phyloP scores from a whole-genome alignment of 2,329 filamentous ascomycete species.

The Claviceps sp. region DNA sequence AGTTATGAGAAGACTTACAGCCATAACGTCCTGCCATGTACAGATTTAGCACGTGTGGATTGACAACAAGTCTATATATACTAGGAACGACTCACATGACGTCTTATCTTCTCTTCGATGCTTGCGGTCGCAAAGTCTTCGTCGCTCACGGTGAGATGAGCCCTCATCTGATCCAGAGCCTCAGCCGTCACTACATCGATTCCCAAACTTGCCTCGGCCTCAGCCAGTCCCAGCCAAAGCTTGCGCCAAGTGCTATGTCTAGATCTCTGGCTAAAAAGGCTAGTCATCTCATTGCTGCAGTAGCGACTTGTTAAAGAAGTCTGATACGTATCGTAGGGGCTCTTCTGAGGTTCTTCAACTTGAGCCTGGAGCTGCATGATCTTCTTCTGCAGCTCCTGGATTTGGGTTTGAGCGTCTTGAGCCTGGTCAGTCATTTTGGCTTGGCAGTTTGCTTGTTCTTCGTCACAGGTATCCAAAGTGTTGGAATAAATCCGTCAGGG shows the following conservation, averaged over 20 bases:
- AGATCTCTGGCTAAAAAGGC: slow-evolving; percentile 65
- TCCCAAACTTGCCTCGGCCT: slow-evolving; percentile 69
- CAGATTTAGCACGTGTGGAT: slow-evolving; percentile 5
- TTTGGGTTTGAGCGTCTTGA: slow-evolving; percentile 4
- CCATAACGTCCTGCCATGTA: slow-evolving; percentile 38
- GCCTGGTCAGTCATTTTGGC: slow-evolving; percentile 1
- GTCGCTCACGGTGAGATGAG: slow-evolving; percentile 62
- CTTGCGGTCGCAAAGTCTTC: slow-evolving; percentile 62
- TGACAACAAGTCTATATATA: background rate
- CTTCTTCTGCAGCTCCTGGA: slow-evolving; percentile 7
- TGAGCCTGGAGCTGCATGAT: slow-evolving; percentile 7
- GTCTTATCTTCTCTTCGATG: slow-evolving; percentile 60
- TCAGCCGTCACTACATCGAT: slow-evolving; percentile 56
- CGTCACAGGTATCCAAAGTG: background rate
- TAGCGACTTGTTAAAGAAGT: slow-evolving; percentile 62
- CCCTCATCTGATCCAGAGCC: slow-evolving; percentile 63
- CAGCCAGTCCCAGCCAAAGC: slow-evolving; percentile 75
- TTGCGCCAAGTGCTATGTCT: slow-evolving; percentile 69
- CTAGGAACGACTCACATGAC: slow-evolving; percentile 30
- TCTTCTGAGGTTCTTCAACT: slow-evolving; percentile 1
- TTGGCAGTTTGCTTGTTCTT: background rate
- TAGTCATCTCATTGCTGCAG: slow-evolving; percentile 60
- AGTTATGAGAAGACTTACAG: slow-evolving; percentile 22
- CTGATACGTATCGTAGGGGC: slow-evolving; percentile 31
- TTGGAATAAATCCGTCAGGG: no score